Evolutionary conservation across 805 yeast genomes (phyloP).

Genomic region (Torulaspora franciscae): DNA sequence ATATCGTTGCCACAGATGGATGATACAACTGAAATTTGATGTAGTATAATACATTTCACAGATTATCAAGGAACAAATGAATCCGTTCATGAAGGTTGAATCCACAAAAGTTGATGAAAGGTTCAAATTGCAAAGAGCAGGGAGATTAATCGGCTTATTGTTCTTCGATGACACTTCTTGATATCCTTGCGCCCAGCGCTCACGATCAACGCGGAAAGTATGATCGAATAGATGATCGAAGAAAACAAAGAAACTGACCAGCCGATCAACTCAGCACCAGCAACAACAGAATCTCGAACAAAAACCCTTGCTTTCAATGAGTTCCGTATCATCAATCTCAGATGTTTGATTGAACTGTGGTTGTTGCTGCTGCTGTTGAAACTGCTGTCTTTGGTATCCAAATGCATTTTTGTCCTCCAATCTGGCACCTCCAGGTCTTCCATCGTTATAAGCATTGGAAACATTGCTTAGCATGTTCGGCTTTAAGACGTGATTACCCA

Average conservation of each 20-base stretch:
- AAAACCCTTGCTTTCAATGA: slow-evolving; percentile 14
- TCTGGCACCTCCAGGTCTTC: slow-evolving; percentile 7
- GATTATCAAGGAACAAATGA: not conserved
- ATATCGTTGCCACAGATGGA: not conserved
- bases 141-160: not conserved
- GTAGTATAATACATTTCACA: slow-evolving; percentile 6
- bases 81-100: not conserved
- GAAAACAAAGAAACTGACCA: slow-evolving; percentile 2
- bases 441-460: slow-evolving; percentile 8
- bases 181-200: slow-evolving; percentile 17
- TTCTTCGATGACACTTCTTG: not conserved
- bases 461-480: slow-evolving; percentile 2
- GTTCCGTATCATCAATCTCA: slow-evolving; percentile 6
- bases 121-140: not conserved
- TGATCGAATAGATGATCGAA: slow-evolving; percentile 4
- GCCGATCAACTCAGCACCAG: slow-evolving; percentile 12
- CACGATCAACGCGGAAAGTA: slow-evolving; percentile 17
- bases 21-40: not conserved
- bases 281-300: slow-evolving; percentile 25
- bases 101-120: not conserved
- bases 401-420: slow-evolving; percentile 10
- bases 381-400: slow-evolving; percentile 12
- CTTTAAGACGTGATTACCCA: slow-evolving; percentile 23
- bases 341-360: slow-evolving; percentile 12
- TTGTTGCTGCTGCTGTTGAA: slow-evolving; percentile 12